These are phyloP conservation scores for Lipomyces orientalis DNA, from an alignment of 805 yeast genomes.

Conservation along the genomic window DNA sequence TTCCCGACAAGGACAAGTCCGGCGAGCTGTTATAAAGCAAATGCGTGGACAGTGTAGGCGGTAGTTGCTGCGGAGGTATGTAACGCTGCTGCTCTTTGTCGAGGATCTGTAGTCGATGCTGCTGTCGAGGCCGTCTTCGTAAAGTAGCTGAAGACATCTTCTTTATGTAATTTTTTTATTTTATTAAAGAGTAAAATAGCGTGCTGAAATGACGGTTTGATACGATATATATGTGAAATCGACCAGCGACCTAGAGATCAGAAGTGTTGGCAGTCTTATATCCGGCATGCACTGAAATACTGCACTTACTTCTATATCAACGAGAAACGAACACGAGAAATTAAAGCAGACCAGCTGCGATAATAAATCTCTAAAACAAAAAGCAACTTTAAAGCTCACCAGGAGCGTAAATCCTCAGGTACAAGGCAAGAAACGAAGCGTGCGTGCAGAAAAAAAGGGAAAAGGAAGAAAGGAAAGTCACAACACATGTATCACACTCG, in stretches of 20 bases:
- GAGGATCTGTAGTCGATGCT: constrained; percentile 8
- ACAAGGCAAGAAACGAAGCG: constrained; percentile 11
- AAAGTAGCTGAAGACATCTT: not conserved
- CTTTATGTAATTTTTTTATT: not conserved
- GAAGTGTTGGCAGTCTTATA: not conserved
- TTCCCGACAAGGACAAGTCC: constrained; percentile 21
- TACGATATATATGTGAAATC: constrained; percentile 11
- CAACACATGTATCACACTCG: not conserved
- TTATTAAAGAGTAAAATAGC: not conserved
- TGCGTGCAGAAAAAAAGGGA: constrained; percentile 7
- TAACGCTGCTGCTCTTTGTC: not conserved
- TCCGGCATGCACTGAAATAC: not conserved
- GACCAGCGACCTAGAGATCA: constrained; percentile 28
- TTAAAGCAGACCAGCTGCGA: constrained; percentile 34
- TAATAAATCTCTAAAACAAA: constrained; percentile 3
- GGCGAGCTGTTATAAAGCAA: constrained; percentile 30
- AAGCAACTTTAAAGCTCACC: constrained; percentile 6
- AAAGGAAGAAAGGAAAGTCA: not conserved
- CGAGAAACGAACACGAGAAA: constrained; percentile 19
- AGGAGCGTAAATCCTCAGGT: constrained; percentile 6
- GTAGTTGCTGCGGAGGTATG: constrained; percentile 6
- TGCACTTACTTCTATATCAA: constrained; percentile 10
- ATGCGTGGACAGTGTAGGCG: constrained; percentile 13
- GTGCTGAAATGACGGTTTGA: not conserved
- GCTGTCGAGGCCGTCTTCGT: not conserved